Conservation (phyloP, 768 basidiomycete genomes). For the Kwoniella pini region DNA sequence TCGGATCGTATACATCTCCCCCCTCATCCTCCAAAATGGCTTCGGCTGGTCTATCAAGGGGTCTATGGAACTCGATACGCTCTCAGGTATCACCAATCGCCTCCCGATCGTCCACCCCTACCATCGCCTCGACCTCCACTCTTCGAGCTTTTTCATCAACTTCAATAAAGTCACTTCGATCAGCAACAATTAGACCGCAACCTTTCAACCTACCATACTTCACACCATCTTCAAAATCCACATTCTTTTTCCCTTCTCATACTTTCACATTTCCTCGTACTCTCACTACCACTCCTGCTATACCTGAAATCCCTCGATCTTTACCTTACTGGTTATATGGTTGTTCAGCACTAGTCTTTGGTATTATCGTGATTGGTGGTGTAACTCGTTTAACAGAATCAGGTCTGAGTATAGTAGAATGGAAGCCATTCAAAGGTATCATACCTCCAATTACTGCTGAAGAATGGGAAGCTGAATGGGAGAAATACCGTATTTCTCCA, state of each 20-base stretch:
- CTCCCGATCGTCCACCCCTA: not conserved
- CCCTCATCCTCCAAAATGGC: not conserved
- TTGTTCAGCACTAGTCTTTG: conserved; percentile 82
- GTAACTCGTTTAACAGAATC: conserved; percentile 96
- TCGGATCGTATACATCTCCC: not conserved
- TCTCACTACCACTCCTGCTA: conserved; percentile 4
- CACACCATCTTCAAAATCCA: conserved; percentile 19
- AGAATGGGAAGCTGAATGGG: conserved; percentile 85
- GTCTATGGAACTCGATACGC: not conserved
- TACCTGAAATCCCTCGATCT: conserved; percentile 33
- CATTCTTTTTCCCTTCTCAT: conserved; percentile 24
- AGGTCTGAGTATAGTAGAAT: conserved; percentile 96
- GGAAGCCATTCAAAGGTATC: conserved; percentile 87
- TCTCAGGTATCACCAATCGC: not conserved
- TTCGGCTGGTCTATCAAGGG: conserved; percentile 8
- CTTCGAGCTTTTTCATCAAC: conserved; percentile 7
- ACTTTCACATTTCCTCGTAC: conserved; percentile 10
- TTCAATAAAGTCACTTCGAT: not conserved
- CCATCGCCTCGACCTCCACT: conserved; percentile 4
- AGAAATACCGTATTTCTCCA: conserved; percentile 86
- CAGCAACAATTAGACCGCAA: not conserved
- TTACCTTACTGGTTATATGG: conserved; percentile 79
- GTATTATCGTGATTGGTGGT: conserved; percentile 92
- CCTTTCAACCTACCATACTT: conserved; percentile 19
- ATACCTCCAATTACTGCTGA: conserved; percentile 73